Percentiles rank a stretch among this genome's conserved stretches.
Conservation (phyloP, 805 yeast genomes). For the Wilhelminamyces savonicus region DNA sequence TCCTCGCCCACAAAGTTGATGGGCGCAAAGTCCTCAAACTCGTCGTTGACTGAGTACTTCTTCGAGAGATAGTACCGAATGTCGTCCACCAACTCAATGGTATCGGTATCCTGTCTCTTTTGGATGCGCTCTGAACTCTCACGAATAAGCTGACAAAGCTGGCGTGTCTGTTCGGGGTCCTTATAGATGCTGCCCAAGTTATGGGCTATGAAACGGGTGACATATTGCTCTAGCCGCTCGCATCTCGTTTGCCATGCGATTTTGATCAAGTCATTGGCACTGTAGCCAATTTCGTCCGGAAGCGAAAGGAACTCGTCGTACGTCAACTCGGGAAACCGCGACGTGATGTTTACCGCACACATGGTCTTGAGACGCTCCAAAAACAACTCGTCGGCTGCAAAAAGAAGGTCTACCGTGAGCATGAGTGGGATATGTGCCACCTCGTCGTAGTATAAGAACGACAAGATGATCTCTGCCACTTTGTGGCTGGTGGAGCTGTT, state of each 20-base stretch:
- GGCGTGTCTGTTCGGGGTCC: conserved; percentile 21
- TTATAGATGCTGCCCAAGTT: conserved; percentile 33
- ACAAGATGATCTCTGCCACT: conserved; percentile 46
- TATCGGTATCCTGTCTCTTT: conserved; percentile 65
- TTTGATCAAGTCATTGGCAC: conserved; percentile 51
- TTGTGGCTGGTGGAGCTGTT: conserved; percentile 8
- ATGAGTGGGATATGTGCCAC: conserved; percentile 41
- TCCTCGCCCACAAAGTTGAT: neutral
- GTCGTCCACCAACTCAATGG: conserved; percentile 76
- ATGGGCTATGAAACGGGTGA: conserved; percentile 52
- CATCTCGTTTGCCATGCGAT: conserved; percentile 65
- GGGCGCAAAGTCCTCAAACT: conserved; percentile 19
- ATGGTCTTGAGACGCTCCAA: conserved; percentile 60
- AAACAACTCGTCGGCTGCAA: conserved; percentile 52
- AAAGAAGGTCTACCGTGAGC: conserved; percentile 49
- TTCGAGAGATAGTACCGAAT: conserved; percentile 55
- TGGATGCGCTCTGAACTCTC: conserved; percentile 52
- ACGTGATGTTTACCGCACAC: conserved; percentile 48
- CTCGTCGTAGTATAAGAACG: conserved; percentile 56
- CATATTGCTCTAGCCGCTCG: conserved; percentile 58
- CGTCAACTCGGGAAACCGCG: conserved; percentile 13
- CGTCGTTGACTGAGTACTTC: conserved; percentile 25
- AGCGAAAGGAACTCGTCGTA: conserved; percentile 12
- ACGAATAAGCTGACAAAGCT: conserved; percentile 15
- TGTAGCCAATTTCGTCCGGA: conserved; percentile 20